phyloP scores from a whole-genome alignment of 2,329 filamentous ascomycete genomes.

The Xylaria polymorpha region DNA sequence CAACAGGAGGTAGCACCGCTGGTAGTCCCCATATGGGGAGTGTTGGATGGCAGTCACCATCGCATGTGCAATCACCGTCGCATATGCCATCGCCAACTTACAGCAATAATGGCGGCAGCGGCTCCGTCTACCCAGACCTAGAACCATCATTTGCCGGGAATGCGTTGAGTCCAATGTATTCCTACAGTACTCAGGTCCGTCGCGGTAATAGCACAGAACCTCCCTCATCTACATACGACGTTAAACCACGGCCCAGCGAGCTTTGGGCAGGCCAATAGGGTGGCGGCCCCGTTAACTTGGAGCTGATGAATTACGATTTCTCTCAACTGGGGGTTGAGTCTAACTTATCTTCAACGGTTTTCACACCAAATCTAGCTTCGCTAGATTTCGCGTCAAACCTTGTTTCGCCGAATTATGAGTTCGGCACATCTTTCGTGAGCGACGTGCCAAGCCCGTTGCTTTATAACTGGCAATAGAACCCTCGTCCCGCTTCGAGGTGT shows the following conservation, averaged over 20 bases:
- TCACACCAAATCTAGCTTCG: not conserved
- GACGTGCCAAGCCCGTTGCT: not conserved
- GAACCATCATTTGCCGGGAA: conserved; percentile 74
- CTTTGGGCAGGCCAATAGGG: conserved; percentile 46
- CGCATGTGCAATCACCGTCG: conserved; percentile 49
- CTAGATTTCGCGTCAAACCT: not conserved
- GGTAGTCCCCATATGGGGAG: conserved; percentile 88
- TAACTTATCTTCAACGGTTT: not conserved
- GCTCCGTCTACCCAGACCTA: conserved; percentile 84
- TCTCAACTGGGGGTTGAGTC: conserved; percentile 1
- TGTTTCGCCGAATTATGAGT: not conserved
- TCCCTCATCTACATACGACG: conserved; percentile 63
- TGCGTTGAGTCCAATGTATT: conserved; percentile 76
- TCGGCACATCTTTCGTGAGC: not conserved
- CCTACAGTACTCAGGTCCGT: conserved; percentile 69
- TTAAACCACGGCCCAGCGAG: conserved; percentile 64
- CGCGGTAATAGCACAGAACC: conserved; percentile 82
- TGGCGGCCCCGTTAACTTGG: conserved; percentile 34
- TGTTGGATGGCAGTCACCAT: conserved; percentile 88
- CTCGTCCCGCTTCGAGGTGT: conserved; percentile 27
- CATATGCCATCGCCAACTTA: conserved; percentile 80
- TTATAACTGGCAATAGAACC: conserved; percentile 39
- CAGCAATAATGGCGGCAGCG: conserved; percentile 60
- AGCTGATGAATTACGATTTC: conserved; percentile 21
- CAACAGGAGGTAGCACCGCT: conserved; percentile 73